These are phyloP conservation scores for Apiotrichum domesticum DNA, from an alignment of 1,284 basidiomycete genomes.

Conservation along the genomic window DNA sequence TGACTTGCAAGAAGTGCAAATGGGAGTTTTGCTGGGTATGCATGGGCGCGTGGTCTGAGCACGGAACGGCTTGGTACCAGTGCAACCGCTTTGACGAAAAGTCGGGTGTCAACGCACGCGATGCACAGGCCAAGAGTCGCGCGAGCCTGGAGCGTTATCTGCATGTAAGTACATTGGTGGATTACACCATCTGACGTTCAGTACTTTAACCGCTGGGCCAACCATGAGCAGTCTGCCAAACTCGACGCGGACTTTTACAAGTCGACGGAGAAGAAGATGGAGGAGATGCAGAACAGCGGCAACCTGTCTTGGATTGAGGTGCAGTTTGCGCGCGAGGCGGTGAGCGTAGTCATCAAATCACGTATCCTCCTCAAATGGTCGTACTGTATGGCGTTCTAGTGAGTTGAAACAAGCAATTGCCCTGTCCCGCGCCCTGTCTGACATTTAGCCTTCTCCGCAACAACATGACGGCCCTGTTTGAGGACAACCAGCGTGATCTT, in stretches of 20 bases:
- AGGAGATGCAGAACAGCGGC: constrained; percentile 92
- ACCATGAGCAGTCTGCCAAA: constrained; percentile 96
- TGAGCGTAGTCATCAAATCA: constrained; percentile 83
- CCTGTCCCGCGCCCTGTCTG: background rate
- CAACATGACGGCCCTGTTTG: constrained; percentile 92
- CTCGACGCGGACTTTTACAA: constrained; percentile 85
- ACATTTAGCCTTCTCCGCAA: constrained; percentile 56
- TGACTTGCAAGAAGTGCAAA: constrained; percentile 99
- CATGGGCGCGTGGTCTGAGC: constrained; percentile 90
- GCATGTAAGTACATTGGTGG: constrained; percentile 59
- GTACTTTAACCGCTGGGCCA: constrained; percentile 98
- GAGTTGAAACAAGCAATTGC: constrained; percentile 14
- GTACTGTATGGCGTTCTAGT: constrained; percentile 98
- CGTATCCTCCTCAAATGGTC: constrained; percentile 98
- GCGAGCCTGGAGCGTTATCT: constrained; percentile 90
- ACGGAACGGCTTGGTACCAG: constrained; percentile 95
- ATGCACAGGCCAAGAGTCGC: constrained; percentile 79
- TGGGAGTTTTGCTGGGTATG: constrained; percentile 66
- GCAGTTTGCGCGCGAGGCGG: constrained; percentile 96
- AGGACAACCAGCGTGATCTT: constrained; percentile 94
- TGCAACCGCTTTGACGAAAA: constrained; percentile 98
- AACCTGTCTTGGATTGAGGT: constrained; percentile 96
- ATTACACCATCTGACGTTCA: constrained; percentile 36
- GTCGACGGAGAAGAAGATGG: constrained; percentile 99
- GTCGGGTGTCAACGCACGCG: constrained; percentile 77